These are phyloP conservation scores for Setaria italica DNA, from an alignment of 202 grass and related monocot genomes.

Conservation along the genomic window DNA sequence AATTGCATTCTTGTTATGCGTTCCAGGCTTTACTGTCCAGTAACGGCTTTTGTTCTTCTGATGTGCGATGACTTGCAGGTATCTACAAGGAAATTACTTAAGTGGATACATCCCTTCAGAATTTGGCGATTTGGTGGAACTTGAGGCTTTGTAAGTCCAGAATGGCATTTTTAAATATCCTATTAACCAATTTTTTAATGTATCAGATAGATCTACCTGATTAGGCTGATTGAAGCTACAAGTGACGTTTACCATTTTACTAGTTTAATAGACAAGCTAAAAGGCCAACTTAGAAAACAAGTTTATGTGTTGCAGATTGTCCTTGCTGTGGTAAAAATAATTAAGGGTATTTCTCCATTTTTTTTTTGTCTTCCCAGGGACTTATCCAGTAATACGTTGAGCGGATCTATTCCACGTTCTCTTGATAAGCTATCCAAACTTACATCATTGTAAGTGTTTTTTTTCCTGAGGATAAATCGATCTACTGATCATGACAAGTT, in stretches of 20 bases:
- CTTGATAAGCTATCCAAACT: constrained; percentile 86
- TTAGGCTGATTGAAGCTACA: constrained; percentile 23
- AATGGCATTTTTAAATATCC: constrained; percentile 27
- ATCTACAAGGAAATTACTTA: constrained; percentile 96
- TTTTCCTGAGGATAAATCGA: constrained; percentile 31
- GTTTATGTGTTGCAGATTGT: constrained; percentile 7
- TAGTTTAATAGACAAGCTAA: constrained; percentile 24
- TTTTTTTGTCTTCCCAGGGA: constrained; percentile 61
- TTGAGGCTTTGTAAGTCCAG: constrained; percentile 82
- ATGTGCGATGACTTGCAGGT: constrained; percentile 62
- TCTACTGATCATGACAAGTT: constrained; percentile 12
- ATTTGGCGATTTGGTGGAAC: constrained; percentile 82
- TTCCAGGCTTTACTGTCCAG: not conserved
- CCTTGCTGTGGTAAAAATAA: constrained; percentile 20
- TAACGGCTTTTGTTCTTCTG: constrained; percentile 32
- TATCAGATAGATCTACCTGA: constrained; percentile 17
- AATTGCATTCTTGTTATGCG: constrained; percentile 23
- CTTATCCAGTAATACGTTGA: constrained; percentile 95
- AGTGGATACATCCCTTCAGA: constrained; percentile 90
- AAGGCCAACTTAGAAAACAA: constrained; percentile 1
- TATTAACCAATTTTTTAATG: constrained; percentile 6
- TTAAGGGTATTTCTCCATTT: not conserved
- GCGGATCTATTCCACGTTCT: constrained; percentile 83
- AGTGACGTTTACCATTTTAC: not conserved
- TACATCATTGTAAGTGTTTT: constrained; percentile 77